phyloP scores from a whole-genome alignment of 192 early-diverging fungal species.

The Umbelopsis sp. region DNA sequence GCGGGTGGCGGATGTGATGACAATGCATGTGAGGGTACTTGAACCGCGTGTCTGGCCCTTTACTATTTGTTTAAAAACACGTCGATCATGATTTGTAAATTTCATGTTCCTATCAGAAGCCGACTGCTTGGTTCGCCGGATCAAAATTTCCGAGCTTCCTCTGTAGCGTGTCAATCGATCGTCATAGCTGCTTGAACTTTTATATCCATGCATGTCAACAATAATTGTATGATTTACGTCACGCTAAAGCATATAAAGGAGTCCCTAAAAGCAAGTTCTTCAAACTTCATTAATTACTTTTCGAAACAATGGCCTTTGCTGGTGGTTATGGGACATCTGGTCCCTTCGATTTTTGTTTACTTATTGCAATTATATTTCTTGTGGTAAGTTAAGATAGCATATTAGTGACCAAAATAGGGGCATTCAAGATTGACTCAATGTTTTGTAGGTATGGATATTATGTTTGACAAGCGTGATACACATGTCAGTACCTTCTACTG shows the following conservation, averaged over 20 bases:
- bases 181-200: neutral
- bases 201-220: conserved; percentile 2
- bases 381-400: neutral
- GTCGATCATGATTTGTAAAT: no score
- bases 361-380: neutral
- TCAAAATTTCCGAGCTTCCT: neutral
- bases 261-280: no score
- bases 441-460: neutral
- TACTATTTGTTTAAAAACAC: no score
- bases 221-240: conserved; percentile 3
- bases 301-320: neutral
- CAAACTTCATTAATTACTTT: neutral
- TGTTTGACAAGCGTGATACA: neutral
- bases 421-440: neutral
- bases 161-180: neutral
- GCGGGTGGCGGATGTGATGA: no score
- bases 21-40: no score
- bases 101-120: no score
- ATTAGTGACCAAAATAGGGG: neutral
- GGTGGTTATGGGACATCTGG: neutral
- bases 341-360: neutral
- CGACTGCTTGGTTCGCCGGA: no score
- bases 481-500: neutral
- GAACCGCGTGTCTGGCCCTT: no score
- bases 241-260: neutral